phyloP scores from a whole-genome alignment of 2,329 filamentous ascomycete species.

The Camptophora hylomeconis region DNA sequence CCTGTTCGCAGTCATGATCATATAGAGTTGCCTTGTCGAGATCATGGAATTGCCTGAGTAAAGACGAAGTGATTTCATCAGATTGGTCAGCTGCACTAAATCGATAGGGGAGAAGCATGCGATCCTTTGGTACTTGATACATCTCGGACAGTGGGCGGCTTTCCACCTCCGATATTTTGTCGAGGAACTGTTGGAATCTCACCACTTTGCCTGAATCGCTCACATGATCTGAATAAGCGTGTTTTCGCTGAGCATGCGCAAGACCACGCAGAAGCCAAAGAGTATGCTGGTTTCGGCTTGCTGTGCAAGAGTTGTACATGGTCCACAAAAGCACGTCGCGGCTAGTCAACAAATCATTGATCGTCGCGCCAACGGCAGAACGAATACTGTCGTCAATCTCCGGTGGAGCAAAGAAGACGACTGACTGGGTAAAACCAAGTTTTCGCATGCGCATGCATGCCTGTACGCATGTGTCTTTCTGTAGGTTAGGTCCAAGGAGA shows the following conservation, averaged over 20 bases:
- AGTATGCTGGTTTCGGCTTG: conserved; percentile 37
- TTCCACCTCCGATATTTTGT: conserved; percentile 43
- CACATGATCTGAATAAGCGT: conserved; percentile 2
- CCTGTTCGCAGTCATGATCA: conserved; percentile 40
- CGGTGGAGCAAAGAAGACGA: conserved; percentile 45
- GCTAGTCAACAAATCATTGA: conserved; percentile 24
- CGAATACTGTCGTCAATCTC: conserved; percentile 47
- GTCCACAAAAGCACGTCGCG: conserved; percentile 47
- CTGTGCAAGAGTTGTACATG: conserved; percentile 43
- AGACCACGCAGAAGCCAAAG: conserved; percentile 50
- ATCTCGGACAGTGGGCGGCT: conserved; percentile 37
- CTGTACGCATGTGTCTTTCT: conserved; percentile 58
- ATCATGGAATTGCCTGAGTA: conserved; percentile 24
- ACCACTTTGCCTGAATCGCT: not conserved
- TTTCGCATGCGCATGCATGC: conserved; percentile 62
- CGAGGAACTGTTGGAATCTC: conserved; percentile 4
- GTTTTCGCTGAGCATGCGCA: conserved; percentile 32
- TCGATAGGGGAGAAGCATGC: conserved; percentile 1
- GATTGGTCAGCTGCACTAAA: conserved; percentile 11
- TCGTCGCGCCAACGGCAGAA: conserved; percentile 10
- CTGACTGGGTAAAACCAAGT: conserved; percentile 52
- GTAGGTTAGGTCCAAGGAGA: conserved; percentile 50
- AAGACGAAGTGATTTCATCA: conserved; percentile 19
- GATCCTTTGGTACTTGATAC: conserved; percentile 32
- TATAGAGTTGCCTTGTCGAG: conserved; percentile 23